Evolutionary conservation across 495 filamentous ascomycete genomes (phyloP), one percentile per base, ranked within the genome.

Genomic region (Neurospora cerealis): DNA sequence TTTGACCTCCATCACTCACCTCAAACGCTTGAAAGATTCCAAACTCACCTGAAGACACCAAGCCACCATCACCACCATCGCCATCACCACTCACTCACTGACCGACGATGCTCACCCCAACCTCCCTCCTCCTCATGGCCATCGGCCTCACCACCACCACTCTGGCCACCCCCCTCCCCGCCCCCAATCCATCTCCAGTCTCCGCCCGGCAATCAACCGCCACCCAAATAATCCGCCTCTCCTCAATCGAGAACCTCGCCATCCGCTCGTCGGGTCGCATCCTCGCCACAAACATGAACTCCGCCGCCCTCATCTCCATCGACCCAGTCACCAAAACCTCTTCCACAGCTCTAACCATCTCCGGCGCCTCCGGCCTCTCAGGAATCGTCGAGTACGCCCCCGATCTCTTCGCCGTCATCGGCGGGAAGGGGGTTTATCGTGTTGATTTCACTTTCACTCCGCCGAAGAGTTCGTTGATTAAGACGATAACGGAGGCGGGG

Each of bases 231-330:
- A 78, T 82, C 48, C 73, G 73, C 11, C 74, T 81, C 69, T 79
- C 77, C 39, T 86, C 81, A 72, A 60, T 84, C 60, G 86, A 87
- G 60, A 87, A 87, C 72, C 75, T 87, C 11, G 85, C 86, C 32
- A 80, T 86, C 32, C 84, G 85, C 15, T 72, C 83, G 40, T 83
- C 84, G 71, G 83, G 84, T 36, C 80, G 81, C 40, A 77, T 87
- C 73, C 81, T 87, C 4, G 77, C 83, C 10, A 84, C 84, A 21
- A 78, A 82, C 74, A 79, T 83, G 75, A 84, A 80, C 74, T 74
- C 71, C 48, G 74, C 79, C n/a, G 79, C 74, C 28, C 75, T 83
- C 62, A 79, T 82, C 75, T 21, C 79, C 71, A 69, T 83, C 72
- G 74, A 82, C 75, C 75, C 80, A 0, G 73, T 73, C 2, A 62